A percentile compares a stretch with the other conserved stretches of the same genome.
Conservation (phyloP, 331 rosid genomes). For the Arachis monticola region DNA sequence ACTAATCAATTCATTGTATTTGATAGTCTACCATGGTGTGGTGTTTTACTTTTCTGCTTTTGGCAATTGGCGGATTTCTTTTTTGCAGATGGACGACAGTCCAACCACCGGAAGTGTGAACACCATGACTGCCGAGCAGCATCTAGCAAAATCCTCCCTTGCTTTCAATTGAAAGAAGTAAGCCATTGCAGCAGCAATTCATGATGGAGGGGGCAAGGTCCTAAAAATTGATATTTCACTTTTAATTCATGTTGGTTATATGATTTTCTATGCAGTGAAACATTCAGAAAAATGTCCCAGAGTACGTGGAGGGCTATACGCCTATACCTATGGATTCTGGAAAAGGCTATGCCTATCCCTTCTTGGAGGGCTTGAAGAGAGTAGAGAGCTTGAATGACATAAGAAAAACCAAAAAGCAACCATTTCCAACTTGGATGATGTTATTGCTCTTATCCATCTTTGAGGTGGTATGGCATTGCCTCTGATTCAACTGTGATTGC, state of each 20-base stretch:
- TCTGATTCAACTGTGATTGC: too few relatives aligned
- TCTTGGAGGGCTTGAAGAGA: constrained; percentile 52
- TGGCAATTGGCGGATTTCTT: too few relatives aligned
- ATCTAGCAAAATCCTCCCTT: constrained; percentile 88
- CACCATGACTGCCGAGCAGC: constrained; percentile 80
- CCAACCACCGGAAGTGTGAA: constrained; percentile 98
- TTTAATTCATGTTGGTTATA: constrained; percentile 26
- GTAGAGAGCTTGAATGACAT: constrained; percentile 51
- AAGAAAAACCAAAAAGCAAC: constrained; percentile 53
- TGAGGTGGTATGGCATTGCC: too few relatives aligned
- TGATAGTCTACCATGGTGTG: too few relatives aligned
- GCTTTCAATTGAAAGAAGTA: constrained; percentile 94
- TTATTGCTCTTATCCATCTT: too few relatives aligned
- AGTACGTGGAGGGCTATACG: constrained; percentile 80
- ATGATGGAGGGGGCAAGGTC: constrained; percentile 15
- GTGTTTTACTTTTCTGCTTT: too few relatives aligned
- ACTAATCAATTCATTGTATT: too few relatives aligned
- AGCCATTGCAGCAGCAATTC: constrained; percentile 38
- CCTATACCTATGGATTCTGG: constrained; percentile 30
- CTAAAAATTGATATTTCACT: constrained; percentile 23
- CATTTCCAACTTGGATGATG: constrained; percentile 89
- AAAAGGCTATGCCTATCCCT: constrained; percentile 26
- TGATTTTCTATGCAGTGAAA: constrained; percentile 58
- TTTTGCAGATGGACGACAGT: constrained; percentile 45
- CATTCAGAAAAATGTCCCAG: constrained; percentile 91